Base-by-base conservation (phyloP, 1,284 basidiomycete species). In the Xerocomus cyaneibrunnescens region DNA sequence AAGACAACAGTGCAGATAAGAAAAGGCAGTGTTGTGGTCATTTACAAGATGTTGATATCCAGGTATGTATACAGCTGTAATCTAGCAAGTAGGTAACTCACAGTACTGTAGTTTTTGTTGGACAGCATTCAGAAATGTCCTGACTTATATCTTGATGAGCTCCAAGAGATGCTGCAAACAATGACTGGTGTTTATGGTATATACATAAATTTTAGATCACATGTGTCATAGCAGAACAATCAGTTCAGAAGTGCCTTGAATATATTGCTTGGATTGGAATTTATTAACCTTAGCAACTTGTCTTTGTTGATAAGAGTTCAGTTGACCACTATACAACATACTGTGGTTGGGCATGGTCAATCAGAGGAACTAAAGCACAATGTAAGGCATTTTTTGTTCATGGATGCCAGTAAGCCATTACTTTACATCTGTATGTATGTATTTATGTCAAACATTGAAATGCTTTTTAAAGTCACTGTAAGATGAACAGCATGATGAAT, bases 251-350 rank as follows among this genome's bases (percentile, higher is more conserved):
- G 16, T 39, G 53, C 0, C 40, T 62, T 1, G 38, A 58, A 0
- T 73, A 59, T 27, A 35, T 54, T 6, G 19, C 48, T 17, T 10
- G 50, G 3, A 67, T 71, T 10, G 57, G 62, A 0, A 32, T 44
- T 1, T 71, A 71, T 51, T 2, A 27, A 0, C 45, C 66, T 1
- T 45, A 66, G 0, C 70, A 74, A 40, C 45, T 58, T n/a, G 46
- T 57, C 12, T 58, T 56, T 25, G 41, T 61, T 17, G 52, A 61
- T 34, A 52, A 59, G 30, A 52, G 50, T 7, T 51, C 52, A 35
- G 54, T 66, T 7, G 60, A 61, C 25, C 28, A 31, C 8, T 3
- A 30, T 1, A 57, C 48, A 10, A 50, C 45, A 7, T 55, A 60
- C 7, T 2, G 41, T 22, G 43, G 50, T 28, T n/a, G 19, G 22